phyloP scores from a whole-genome alignment of 148 eudicot species.

The Nyssa sinensis region DNA sequence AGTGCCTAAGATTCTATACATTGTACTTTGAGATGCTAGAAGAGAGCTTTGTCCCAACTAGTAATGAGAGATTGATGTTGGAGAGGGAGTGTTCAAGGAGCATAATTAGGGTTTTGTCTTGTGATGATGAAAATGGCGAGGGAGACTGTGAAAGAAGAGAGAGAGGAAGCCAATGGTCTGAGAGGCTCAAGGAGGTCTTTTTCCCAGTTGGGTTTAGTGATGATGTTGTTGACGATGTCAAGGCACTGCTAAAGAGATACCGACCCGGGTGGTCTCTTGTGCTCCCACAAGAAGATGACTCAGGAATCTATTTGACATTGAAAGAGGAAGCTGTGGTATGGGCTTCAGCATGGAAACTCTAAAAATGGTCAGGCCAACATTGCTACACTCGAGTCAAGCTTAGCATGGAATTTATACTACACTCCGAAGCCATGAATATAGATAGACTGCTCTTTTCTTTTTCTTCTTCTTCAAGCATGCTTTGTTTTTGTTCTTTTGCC shows the following conservation, averaged over 20 bases:
- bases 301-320: constrained; percentile 48
- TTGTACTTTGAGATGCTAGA: constrained; percentile 53
- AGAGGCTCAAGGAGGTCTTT: constrained; percentile 32
- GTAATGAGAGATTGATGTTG: constrained; percentile 49
- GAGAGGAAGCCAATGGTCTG: constrained; percentile 40
- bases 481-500: constrained; percentile 8
- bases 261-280: constrained; percentile 37
- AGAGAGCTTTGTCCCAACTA: constrained; percentile 43
- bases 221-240: constrained; percentile 46
- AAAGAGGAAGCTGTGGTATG: constrained; percentile 50
- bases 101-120: constrained; percentile 49
- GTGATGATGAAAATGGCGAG: constrained; percentile 26
- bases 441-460: not conserved
- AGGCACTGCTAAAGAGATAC: constrained; percentile 48
- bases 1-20: constrained; percentile 48
- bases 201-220: constrained; percentile 28
- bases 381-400: too few relatives aligned
- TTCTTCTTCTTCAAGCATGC: not conserved
- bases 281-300: constrained; percentile 16
- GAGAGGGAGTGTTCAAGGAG: constrained; percentile 44
- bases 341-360: constrained; percentile 55
- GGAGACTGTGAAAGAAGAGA: constrained; percentile 46
- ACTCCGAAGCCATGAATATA: not conserved
- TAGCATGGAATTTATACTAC: too few relatives aligned
- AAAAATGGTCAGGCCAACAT: constrained; percentile 1